phyloP scores from a whole-genome alignment of 2,329 filamentous ascomycete genomes.

The Coniella lustricola region DNA sequence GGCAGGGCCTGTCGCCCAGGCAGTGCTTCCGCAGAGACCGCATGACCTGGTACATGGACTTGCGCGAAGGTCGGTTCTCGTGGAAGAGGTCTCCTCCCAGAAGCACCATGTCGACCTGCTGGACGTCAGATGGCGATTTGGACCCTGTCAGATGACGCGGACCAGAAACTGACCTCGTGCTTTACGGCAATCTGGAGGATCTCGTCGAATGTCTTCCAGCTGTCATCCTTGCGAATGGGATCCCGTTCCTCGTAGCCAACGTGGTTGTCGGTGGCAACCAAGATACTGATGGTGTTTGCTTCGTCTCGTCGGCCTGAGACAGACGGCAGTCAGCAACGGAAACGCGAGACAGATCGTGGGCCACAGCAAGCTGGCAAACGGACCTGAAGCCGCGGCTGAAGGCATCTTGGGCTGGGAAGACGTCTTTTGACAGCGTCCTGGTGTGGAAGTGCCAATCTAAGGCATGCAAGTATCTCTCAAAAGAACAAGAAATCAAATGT shows the following conservation, averaged over 20 bases:
- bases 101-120: constrained; percentile 85
- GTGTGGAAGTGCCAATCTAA: background rate
- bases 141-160: constrained; percentile 6
- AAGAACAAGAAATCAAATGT: background rate
- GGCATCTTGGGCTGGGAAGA: constrained; percentile 19
- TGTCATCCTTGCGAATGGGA: constrained; percentile 90
- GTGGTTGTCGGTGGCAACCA: constrained; percentile 94
- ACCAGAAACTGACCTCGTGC: constrained; percentile 54
- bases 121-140: background rate
- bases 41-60: constrained; percentile 97
- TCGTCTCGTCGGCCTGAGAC: constrained; percentile 46
- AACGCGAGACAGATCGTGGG: background rate
- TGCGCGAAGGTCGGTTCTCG: constrained; percentile 93
- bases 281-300: constrained; percentile 91
- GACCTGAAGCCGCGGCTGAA: constrained; percentile 19
- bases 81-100: constrained; percentile 94
- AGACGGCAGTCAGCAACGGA: background rate
- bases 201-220: constrained; percentile 94
- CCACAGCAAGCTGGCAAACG: background rate
- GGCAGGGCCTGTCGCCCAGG: constrained; percentile 88
- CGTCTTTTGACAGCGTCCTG: background rate
- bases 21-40: constrained; percentile 88
- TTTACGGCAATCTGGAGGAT: constrained; percentile 82
- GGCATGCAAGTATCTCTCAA: no score
- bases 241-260: constrained; percentile 94